These are phyloP conservation scores for Marasmius fiardii DNA, from an alignment of 1,284 basidiomycete genomes.

Conservation along the genomic window DNA sequence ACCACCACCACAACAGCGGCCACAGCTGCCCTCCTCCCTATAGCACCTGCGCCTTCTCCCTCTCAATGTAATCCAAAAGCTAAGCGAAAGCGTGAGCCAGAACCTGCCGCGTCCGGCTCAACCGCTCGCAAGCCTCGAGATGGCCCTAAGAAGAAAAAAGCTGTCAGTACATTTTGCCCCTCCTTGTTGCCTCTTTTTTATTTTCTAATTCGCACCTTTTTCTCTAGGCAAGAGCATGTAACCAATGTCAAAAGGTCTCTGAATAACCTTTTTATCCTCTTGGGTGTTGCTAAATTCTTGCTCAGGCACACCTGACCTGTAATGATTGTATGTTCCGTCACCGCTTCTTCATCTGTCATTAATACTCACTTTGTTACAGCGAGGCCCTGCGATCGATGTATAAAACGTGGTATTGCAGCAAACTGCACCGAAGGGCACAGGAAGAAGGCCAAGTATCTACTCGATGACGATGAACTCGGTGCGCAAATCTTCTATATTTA, in stretches of 20 bases:
- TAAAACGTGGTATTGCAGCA: constrained; percentile 88
- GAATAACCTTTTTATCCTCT: too few relatives aligned
- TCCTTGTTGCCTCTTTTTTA: background rate
- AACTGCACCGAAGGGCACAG: constrained; percentile 92
- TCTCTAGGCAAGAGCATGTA: constrained; percentile 71
- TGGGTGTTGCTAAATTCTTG: background rate
- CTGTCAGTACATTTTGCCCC: background rate
- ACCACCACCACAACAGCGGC: background rate
- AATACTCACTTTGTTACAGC: constrained; percentile 45
- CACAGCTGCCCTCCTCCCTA: background rate
- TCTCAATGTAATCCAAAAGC: constrained; percentile 11
- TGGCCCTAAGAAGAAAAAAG: constrained; percentile 88
- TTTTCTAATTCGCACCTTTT: background rate
- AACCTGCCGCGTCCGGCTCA: constrained; percentile 41
- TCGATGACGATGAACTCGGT: constrained; percentile 92
- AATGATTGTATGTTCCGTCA: constrained; percentile 76
- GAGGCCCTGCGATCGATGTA: constrained; percentile 91
- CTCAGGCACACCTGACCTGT: constrained; percentile 86
- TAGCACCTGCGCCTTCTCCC: constrained; percentile 13
- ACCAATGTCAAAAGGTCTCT: constrained; percentile 81
- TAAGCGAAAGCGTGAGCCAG: constrained; percentile 40
- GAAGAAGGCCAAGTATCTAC: constrained; percentile 97
- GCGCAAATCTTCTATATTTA: constrained; percentile 28
- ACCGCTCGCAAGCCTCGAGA: constrained; percentile 55
- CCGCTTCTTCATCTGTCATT: constrained; percentile 17